Percentiles rank a stretch among this genome's conserved stretches.
These are phyloP conservation scores for Toxoplasma gondii DNA, from an alignment of 169 alveolate genomes.

Conservation along the genomic window DNA sequence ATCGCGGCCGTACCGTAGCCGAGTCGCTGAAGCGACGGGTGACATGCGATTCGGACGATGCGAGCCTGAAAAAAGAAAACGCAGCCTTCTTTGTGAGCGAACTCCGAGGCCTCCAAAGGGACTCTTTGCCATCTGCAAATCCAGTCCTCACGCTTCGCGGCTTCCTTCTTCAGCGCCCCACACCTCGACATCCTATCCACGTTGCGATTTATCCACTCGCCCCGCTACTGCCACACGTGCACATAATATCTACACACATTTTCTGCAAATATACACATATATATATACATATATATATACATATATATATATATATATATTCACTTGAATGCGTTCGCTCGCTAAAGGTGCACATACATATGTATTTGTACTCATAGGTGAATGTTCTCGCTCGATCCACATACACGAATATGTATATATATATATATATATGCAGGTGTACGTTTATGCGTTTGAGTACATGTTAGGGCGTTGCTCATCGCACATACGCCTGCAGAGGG, in stretches of 20 bases:
- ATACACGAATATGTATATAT: not conserved
- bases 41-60: constrained; percentile 99
- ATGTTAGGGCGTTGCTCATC: too few species aligned
- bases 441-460: not conserved
- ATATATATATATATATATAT: not conserved
- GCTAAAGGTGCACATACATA: too few species aligned
- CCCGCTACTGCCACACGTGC: too few species aligned
- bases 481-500: too few species aligned
- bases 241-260: too few species aligned
- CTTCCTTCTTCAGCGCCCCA: not conserved
- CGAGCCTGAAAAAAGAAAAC: constrained; percentile 82
- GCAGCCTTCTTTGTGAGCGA: not conserved
- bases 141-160: not conserved
- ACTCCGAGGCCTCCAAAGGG: too few species aligned
- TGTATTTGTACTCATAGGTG: too few species aligned
- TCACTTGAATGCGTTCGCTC: not conserved
- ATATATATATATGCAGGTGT: not conserved
- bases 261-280: not conserved
- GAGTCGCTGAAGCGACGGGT: constrained; percentile 96
- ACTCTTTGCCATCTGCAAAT: not conserved
- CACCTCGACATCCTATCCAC: too few species aligned
- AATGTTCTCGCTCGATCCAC: too few species aligned
- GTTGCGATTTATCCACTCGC: too few species aligned
- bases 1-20: constrained; percentile 98
- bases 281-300: not conserved